A percentile compares a stretch with the other conserved stretches of the same genome.
phyloP scores from a whole-genome alignment of 176 grass and related monocot genomes.

The Rhynchospora pubera region DNA sequence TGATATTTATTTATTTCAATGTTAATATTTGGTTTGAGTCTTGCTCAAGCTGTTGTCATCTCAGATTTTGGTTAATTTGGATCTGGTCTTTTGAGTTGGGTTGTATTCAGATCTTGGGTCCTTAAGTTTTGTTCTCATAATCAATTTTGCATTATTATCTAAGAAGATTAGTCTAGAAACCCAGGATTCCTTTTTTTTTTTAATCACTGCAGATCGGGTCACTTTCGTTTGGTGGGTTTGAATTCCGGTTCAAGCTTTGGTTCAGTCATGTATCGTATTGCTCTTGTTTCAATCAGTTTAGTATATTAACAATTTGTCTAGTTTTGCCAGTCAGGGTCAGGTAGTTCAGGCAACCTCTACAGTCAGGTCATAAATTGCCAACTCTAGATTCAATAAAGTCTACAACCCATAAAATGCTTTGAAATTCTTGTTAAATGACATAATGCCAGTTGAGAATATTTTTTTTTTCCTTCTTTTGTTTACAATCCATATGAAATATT shows the following conservation, averaged over 20 bases:
- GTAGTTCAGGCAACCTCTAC: not conserved
- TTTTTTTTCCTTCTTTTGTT: too few relatives aligned
- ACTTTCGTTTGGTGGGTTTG: not conserved
- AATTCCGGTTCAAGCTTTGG: not conserved
- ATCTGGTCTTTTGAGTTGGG: not conserved
- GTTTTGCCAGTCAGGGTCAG: too few relatives aligned
- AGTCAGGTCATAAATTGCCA: not conserved
- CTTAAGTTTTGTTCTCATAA: not conserved
- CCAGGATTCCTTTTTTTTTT: not conserved
- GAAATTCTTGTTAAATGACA: not conserved
- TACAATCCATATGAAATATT: not conserved
- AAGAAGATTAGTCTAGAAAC: too few relatives aligned
- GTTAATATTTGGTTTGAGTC: not conserved
- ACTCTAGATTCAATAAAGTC: not conserved
- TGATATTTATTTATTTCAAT: not conserved
- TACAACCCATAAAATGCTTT: not conserved
- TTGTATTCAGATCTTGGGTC: not conserved
- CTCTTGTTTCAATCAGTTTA: not conserved
- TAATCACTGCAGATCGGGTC: not conserved
- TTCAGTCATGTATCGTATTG: not conserved
- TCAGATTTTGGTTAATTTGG: constrained; percentile 2
- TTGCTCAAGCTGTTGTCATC: not conserved
- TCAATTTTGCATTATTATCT: too few relatives aligned
- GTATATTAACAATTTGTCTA: not conserved
- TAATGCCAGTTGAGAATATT: not conserved